Evolutionary conservation across 2,329 filamentous ascomycete genomes (phyloP).

Genomic region (Dothideomycetidae sp.): DNA sequence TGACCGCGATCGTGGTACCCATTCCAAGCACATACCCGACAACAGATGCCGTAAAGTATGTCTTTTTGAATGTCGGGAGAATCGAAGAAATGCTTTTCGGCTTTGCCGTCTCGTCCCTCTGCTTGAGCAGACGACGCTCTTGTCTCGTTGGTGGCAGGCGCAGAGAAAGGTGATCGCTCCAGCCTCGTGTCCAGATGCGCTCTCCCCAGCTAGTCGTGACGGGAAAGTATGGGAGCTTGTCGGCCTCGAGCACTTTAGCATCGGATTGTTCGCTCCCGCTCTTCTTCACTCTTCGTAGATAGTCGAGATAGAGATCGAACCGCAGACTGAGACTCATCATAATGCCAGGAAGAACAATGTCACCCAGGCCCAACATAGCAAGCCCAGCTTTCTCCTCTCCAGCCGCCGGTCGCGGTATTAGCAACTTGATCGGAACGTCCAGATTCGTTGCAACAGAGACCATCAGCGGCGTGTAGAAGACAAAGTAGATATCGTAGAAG

Average conservation of each 20-base stretch:
- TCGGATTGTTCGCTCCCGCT: slow-evolving; percentile 23
- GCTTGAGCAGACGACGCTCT: not conserved
- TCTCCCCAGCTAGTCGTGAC: slow-evolving; percentile 68
- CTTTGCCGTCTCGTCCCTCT: not conserved
- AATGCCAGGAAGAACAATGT: slow-evolving; percentile 84
- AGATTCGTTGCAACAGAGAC: slow-evolving; percentile 74
- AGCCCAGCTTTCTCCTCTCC: slow-evolving; percentile 29
- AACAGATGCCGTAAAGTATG: slow-evolving; percentile 69
- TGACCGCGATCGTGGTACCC: slow-evolving; percentile 58
- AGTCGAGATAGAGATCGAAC: slow-evolving; percentile 82
- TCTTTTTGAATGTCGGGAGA: slow-evolving; percentile 52
- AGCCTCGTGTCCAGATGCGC: slow-evolving; percentile 54
- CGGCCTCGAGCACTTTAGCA: slow-evolving; percentile 18
- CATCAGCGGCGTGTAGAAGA: slow-evolving; percentile 81
- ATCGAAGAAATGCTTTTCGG: slow-evolving; percentile 2
- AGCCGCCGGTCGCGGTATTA: slow-evolving; percentile 54
- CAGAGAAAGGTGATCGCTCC: slow-evolving; percentile 5
- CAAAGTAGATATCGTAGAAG: slow-evolving; percentile 89
- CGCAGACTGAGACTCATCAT: slow-evolving; percentile 76
- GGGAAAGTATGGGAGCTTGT: slow-evolving; percentile 29
- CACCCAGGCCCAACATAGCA: slow-evolving; percentile 83
- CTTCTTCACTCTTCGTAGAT: slow-evolving; percentile 48
- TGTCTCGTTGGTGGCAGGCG: not conserved
- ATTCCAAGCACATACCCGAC: slow-evolving; percentile 67
- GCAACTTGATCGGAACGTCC: slow-evolving; percentile 84